Base-by-base conservation (phyloP, 495 filamentous ascomycete genomes). In the Aspergillus coremiiformis region DNA sequence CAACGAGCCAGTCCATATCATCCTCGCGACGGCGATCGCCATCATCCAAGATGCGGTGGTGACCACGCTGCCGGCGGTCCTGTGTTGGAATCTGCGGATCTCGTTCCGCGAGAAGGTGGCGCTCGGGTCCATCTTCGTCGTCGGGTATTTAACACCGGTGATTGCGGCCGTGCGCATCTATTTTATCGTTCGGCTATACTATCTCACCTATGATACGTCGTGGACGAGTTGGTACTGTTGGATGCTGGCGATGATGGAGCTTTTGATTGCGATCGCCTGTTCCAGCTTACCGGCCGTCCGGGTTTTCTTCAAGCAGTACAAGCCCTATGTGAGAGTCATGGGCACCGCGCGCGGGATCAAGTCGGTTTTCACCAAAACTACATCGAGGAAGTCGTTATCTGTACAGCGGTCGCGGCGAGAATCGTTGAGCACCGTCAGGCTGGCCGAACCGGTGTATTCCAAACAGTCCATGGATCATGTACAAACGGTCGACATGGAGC, bases 191-290 rank as follows among this genome's bases (percentile, higher is more conserved):
- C 17, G 29, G 24, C 12, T 49, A 45, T 54, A 44, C 11, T 54
- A 49, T 21, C 4, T 12, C 3, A 14, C 45, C 10, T 54, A 54
- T 22, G 52, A 54, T 20, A 44, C 45, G 2, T 26, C 37, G 19
- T 54, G 52, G 52, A 22, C 22, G n/a, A 46, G 12, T 19, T 54
- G 52, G 52, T 54, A 54, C 22, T 49, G 45, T 23, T 54, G 52
- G 52, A 22, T 49, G n/a, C 22, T 54, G 14, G 52, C 39, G 20
- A 21, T 48, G 27, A 17, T 54, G 37, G 52, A 54, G 46, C 21
- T 54, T 11, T 22, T 43, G 7, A 48, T 54, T 15, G 52, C 52
- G 1, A 21, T 39, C 7, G 49, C 30, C n/a, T 54, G 45, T 10
- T 48, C 52, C 3, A 54, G 52, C 24, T 11, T 54, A 7, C 52